Evolutionary conservation across 2,329 filamentous ascomycete species (phyloP), one percentile per base, ranked within the genome.

Genomic region (Dryadomyces quercivorus): DNA sequence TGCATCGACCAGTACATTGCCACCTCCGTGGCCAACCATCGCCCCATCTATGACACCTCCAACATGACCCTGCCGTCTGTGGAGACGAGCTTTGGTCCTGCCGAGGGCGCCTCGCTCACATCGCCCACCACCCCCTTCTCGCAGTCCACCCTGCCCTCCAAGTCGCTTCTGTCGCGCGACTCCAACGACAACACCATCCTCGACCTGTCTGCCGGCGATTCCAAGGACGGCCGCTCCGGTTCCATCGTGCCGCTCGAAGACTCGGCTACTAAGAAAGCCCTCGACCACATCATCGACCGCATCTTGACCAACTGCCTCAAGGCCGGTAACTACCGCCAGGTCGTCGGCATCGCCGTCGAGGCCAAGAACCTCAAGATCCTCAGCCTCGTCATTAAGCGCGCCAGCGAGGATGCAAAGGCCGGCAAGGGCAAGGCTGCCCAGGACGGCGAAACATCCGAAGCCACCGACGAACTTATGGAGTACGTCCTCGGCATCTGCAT

Each of bases 1-100:
- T 98, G 93, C 67, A 83, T 98, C 65, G 93, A 98, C 70, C 94
- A 94, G 61, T 98, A 96, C 73, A 96, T 98, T 65, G 84, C 88
- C 57, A 78, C 91, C 46, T 77, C 75, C 51, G 73, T 76, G 46
- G 71, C 75, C 57, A 73, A 75, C 61, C 75, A 80, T 62, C 65
- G 69, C 20, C 68, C 71, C 15, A 65, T 75, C 50, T 71, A 70
- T 61, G 66, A 65, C n/a, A 69, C 71, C 62, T 61, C 64, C 57
- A 70, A 70, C 50, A 64, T 67, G 56, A 73, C 75, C 22, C 74
- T 85, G 40, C 80, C 82, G n/a, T 80, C 88, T 63, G 75, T 95
- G 49, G 85, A 85, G 61, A 91, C 86, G 10, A 84, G 86, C n/a
- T 93, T 95, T 62, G 78, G 84, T 47, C 78, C 76, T 61, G 80